A percentile compares a stretch with the other conserved stretches of the same genome.
Evolutionary conservation across 345 rosid genomes (phyloP).

Genomic region (Rhodamnia rubescens): DNA sequence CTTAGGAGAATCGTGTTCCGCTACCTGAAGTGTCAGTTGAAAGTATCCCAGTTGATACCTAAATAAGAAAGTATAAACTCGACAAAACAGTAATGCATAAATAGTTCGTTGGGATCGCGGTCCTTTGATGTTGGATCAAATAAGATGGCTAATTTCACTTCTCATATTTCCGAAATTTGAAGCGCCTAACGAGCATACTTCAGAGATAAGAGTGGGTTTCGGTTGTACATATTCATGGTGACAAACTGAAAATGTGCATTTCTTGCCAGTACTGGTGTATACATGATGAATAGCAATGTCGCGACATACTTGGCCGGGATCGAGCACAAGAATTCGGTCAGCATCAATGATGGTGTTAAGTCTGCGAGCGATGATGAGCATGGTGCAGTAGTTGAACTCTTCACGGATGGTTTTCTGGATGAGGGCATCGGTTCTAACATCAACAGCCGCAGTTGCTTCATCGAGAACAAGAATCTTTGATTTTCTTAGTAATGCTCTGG

Average conservation of each 20-base stretch:
- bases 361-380: conserved; percentile 88
- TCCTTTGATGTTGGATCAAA: neutral
- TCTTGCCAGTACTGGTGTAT: neutral
- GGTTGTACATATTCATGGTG: neutral
- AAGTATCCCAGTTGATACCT: neutral
- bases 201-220: neutral
- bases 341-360: conserved; percentile 81
- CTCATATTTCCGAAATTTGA: neutral
- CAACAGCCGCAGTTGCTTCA: conserved; percentile 97
- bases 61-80: neutral
- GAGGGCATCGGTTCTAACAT: conserved; percentile 82
- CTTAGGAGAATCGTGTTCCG: conserved; percentile 61
- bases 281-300: neutral
- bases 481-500: conserved; percentile 72
- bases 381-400: conserved; percentile 80
- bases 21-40: conserved; percentile 33
- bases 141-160: neutral
- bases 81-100: neutral
- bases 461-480: conserved; percentile 92
- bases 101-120: neutral
- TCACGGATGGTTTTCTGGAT: conserved; percentile 86
- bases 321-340: conserved; percentile 71
- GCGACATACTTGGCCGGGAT: conserved; percentile 64
- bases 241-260: neutral
- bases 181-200: neutral